Conservation (phyloP, 257 asterid genomes). For the Avicennia marina region DNA sequence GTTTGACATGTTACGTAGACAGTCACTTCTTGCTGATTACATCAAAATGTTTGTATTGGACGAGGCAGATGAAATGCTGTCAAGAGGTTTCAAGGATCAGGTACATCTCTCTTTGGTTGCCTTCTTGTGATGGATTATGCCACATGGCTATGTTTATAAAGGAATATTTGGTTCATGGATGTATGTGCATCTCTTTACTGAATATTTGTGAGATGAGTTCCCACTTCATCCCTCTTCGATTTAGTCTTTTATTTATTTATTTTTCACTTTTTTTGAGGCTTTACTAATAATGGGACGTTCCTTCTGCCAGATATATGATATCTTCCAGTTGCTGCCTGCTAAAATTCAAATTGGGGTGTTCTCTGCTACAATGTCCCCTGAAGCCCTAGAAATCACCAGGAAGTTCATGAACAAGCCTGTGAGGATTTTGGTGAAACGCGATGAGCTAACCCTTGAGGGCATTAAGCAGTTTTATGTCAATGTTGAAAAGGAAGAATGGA, state of each 20-base stretch:
- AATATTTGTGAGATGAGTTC: too few species aligned
- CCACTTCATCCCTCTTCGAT: not conserved
- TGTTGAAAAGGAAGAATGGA: too few species aligned
- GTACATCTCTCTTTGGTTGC: too few species aligned
- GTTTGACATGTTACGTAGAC: constrained; percentile 71
- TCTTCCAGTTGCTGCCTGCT: constrained; percentile 68
- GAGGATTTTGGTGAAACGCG: constrained; percentile 56
- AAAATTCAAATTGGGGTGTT: constrained; percentile 74
- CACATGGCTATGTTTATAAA: too few species aligned
- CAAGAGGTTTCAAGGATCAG: constrained; percentile 87
- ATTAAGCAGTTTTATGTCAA: too few species aligned
- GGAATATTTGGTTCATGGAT: too few species aligned
- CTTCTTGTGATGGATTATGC: too few species aligned
- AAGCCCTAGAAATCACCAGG: constrained; percentile 76
- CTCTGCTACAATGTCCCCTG: constrained; percentile 81
- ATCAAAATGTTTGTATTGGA: constrained; percentile 78
- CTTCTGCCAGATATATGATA: constrained; percentile 53
- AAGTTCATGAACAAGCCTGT: constrained; percentile 69
- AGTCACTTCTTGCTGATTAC: constrained; percentile 61
- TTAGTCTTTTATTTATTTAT: not conserved
- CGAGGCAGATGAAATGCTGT: constrained; percentile 90
- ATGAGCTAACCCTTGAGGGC: constrained; percentile 61
- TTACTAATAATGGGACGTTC: not conserved
- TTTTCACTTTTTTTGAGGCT: not conserved
- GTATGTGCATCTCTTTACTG: too few species aligned